phyloP scores from a whole-genome alignment of 2,329 filamentous ascomycete genomes.

The Penicillium nordicum region DNA sequence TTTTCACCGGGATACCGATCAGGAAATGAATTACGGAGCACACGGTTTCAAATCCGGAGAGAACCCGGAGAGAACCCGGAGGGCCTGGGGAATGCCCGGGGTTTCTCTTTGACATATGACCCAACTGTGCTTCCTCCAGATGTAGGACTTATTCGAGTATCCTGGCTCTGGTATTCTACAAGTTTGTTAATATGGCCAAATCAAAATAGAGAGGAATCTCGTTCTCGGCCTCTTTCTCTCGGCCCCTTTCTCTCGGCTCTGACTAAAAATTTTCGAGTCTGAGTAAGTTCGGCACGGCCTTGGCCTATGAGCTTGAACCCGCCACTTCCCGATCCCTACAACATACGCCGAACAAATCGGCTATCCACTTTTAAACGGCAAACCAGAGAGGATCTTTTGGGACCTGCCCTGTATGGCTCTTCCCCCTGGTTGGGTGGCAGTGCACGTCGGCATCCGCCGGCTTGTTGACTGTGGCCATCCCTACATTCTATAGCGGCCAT shows the following conservation, averaged over 20 bases:
- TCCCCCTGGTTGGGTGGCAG: conserved; percentile 13
- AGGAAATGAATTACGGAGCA: conserved; percentile 10
- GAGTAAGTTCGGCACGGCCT: conserved; percentile 3
- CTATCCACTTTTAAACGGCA: conserved; percentile 15
- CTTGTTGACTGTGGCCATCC: conserved; percentile 7
- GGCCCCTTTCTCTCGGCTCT: background rate
- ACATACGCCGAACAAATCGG: conserved; percentile 3
- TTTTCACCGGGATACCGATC: conserved; percentile 20
- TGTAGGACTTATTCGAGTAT: background rate
- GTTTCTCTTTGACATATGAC: background rate
- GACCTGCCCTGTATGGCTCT: conserved; percentile 16
- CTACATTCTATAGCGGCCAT: background rate
- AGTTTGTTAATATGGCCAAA: background rate
- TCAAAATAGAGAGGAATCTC: background rate
- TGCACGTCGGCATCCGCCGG: conserved; percentile 23
- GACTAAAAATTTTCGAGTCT: background rate
- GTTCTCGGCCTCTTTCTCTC: background rate
- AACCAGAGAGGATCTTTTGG: conserved; percentile 17
- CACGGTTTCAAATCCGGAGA: conserved; percentile 11
- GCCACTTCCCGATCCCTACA: conserved; percentile 9
- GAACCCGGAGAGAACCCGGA: background rate
- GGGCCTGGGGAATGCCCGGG: conserved; percentile 17
- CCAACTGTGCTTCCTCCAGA: conserved; percentile 5
- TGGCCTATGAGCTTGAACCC: conserved; percentile 4
- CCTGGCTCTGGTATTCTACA: background rate